A percentile compares a stretch with the other conserved stretches of the same genome.
phyloP scores from a whole-genome alignment of 129 eudicot genomes.

The Tagetes patula region DNA sequence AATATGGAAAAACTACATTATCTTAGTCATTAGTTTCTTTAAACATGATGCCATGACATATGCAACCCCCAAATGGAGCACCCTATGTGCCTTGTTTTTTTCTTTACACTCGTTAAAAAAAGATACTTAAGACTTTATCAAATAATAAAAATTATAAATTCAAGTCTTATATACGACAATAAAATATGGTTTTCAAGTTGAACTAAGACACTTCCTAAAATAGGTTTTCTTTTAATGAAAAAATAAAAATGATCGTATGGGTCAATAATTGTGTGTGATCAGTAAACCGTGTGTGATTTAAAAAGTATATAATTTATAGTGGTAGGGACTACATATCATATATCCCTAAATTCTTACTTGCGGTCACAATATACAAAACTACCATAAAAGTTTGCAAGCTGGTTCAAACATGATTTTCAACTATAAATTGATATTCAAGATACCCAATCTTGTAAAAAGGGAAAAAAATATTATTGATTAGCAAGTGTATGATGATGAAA shows the following conservation, averaged over 20 bases:
- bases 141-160: no score
- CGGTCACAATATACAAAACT: neutral
- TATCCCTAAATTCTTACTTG: constrained; percentile 2
- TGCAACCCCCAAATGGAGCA: constrained; percentile 38
- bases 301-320: neutral
- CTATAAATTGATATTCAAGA: constrained; percentile 1
- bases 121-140: neutral
- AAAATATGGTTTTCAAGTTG: no score
- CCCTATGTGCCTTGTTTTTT: constrained; percentile 28
- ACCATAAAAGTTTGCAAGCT: neutral
- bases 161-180: no score
- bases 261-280: no score
- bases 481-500: neutral
- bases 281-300: no score
- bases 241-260: no score
- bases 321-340: neutral
- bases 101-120: neutral
- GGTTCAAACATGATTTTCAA: neutral
- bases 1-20: constrained; percentile 18
- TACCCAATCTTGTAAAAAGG: constrained; percentile 3
- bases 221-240: no score
- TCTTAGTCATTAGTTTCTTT: constrained; percentile 16
- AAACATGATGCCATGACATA: constrained; percentile 26
- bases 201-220: no score
- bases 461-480: neutral